Evolutionary conservation across 257 asterid genomes (phyloP).

Genomic region (Plantago ovata): DNA sequence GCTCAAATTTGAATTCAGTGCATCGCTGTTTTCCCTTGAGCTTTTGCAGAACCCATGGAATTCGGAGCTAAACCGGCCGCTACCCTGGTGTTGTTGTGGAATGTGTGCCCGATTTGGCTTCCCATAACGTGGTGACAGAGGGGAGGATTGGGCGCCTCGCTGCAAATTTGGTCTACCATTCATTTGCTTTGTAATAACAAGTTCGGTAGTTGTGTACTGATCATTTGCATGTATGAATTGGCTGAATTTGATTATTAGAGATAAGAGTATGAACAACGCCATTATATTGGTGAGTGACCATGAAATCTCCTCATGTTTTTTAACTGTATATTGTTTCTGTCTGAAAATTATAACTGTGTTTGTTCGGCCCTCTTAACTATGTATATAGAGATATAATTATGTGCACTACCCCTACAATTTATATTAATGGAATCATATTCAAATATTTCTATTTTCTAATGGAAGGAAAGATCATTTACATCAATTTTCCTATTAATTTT

Average conservation of each 20-base stretch:
- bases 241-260: not conserved
- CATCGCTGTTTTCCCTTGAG: not conserved
- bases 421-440: too few relatives aligned
- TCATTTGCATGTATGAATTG: not conserved
- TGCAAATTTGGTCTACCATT: not conserved
- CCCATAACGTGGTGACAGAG: not conserved
- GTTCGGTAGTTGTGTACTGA: not conserved
- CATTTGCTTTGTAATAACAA: not conserved
- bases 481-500: too few relatives aligned
- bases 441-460: too few relatives aligned
- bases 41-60: not conserved
- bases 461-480: too few relatives aligned
- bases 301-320: constrained; percentile 2
- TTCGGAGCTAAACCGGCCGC: not conserved
- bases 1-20: not conserved
- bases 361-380: too few relatives aligned
- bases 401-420: too few relatives aligned
- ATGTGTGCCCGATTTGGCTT: not conserved
- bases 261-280: not conserved
- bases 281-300: not conserved
- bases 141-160: not conserved
- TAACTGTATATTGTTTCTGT: not conserved
- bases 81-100: not conserved
- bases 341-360: too few relatives aligned
- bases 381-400: too few relatives aligned